A percentile compares a stretch with the other conserved stretches of the same genome.
Conservation (phyloP, 2,329 filamentous ascomycete genomes). For the Metarhizium brunneum region DNA sequence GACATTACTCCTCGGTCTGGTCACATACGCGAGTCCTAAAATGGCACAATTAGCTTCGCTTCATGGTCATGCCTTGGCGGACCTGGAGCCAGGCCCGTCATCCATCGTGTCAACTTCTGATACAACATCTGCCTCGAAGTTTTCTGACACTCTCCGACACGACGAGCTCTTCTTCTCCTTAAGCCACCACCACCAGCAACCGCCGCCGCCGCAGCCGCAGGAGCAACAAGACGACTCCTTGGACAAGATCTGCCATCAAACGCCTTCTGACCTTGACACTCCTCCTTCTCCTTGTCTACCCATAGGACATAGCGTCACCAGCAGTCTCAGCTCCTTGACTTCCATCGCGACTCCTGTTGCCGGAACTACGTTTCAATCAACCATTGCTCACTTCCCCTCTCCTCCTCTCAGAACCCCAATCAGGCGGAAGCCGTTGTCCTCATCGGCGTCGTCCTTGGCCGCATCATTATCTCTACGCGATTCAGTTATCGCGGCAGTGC, state of each 20-base stretch:
- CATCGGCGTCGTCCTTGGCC: slow-evolving; percentile 41
- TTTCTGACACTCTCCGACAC: slow-evolving; percentile 18
- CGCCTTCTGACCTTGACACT: slow-evolving; percentile 4
- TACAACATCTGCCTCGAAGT: slow-evolving; percentile 26
- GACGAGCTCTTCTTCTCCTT: not conserved
- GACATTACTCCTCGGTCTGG: slow-evolving; percentile 9
- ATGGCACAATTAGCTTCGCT: slow-evolving; percentile 14
- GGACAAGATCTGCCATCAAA: not conserved
- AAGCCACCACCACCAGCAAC: slow-evolving; percentile 4
- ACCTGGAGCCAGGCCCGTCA: slow-evolving; percentile 2
- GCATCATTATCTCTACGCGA: slow-evolving; percentile 22
- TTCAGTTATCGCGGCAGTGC: slow-evolving; percentile 2
- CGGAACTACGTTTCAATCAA: slow-evolving; percentile 8
- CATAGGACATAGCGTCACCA: slow-evolving; percentile 1
- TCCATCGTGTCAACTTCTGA: slow-evolving; percentile 20
- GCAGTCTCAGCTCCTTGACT: slow-evolving; percentile 6
- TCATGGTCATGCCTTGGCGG: slow-evolving; percentile 1
- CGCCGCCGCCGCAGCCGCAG: not conserved
- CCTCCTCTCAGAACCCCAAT: slow-evolving; percentile 26
- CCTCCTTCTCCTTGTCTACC: slow-evolving; percentile 2
- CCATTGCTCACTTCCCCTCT: slow-evolving; percentile 10
- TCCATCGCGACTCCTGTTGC: slow-evolving; percentile 5
- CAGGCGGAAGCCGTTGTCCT: slow-evolving; percentile 52
- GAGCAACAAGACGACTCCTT: slow-evolving; percentile 15
- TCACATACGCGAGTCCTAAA: slow-evolving; percentile 9